These are phyloP conservation scores for Claviceps capensis DNA, from an alignment of 2,329 filamentous ascomycete species.

Conservation along the genomic window DNA sequence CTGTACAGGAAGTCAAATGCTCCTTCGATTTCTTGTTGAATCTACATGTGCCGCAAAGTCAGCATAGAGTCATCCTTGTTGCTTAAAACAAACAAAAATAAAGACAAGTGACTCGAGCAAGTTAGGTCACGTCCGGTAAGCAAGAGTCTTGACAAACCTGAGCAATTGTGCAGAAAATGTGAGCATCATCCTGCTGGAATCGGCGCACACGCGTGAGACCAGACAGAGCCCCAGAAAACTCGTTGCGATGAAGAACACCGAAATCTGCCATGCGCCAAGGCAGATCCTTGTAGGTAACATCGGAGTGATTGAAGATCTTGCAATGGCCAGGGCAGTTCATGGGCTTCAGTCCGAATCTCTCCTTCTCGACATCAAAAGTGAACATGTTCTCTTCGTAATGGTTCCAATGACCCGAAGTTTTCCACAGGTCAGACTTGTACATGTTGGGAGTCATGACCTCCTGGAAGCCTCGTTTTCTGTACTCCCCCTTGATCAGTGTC, in stretches of 20 bases:
- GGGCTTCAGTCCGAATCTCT: conserved; percentile 60
- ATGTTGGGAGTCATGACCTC: conserved; percentile 93
- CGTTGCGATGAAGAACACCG: conserved; percentile 88
- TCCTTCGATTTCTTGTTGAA: conserved; percentile 46
- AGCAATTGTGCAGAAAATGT: conserved; percentile 66
- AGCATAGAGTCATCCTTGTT: neutral
- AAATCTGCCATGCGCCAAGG: conserved; percentile 92
- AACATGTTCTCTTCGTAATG: conserved; percentile 82
- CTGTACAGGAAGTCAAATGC: conserved; percentile 77
- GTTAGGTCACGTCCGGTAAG: too few species aligned
- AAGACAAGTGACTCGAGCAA: too few species aligned
- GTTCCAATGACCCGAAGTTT: conserved; percentile 87
- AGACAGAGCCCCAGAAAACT: conserved; percentile 80
- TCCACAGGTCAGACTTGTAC: conserved; percentile 89
- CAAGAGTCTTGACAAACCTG: conserved; percentile 13
- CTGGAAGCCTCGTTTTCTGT: conserved; percentile 85
- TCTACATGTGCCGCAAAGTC: conserved; percentile 11
- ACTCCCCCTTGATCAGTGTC: conserved; percentile 69
- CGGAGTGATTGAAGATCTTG: conserved; percentile 70
- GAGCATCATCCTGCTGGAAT: conserved; percentile 92
- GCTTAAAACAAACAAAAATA: neutral
- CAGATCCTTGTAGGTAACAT: conserved; percentile 71
- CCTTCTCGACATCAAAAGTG: conserved; percentile 65
- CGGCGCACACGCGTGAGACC: conserved; percentile 85
- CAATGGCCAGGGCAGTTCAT: conserved; percentile 99